phyloP scores from a whole-genome alignment of 257 asterid species.

The Solanum habrochaites region DNA sequence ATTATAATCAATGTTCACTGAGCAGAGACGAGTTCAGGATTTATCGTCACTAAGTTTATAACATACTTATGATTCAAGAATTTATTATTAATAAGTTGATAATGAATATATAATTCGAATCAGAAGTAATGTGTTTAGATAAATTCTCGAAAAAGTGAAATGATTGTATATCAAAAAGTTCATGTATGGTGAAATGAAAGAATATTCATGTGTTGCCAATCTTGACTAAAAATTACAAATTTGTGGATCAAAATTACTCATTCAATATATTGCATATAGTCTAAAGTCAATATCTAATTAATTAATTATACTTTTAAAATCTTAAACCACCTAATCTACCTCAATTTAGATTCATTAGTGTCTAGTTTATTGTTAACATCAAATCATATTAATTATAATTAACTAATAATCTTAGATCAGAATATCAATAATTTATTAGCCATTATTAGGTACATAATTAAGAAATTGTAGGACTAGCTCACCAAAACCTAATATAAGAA shows the following conservation, averaged over 20 bases:
- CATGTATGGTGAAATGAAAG: neutral
- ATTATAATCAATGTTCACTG: rapidly evolving
- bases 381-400: neutral
- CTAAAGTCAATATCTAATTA: neutral
- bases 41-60: neutral
- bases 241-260: neutral
- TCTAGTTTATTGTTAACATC: neutral
- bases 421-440: neutral
- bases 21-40: neutral
- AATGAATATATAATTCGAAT: neutral
- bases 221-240: neutral
- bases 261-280: neutral
- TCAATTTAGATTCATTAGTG: neutral
- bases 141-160: neutral
- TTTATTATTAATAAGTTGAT: neutral
- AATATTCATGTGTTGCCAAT: neutral
- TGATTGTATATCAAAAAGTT: neutral
- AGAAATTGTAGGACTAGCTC: neutral
- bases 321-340: neutral
- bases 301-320: neutral
- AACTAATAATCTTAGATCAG: neutral
- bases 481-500: neutral
- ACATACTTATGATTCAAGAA: neutral
- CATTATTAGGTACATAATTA: neutral
- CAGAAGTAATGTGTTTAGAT: neutral